A percentile compares a stretch with the other conserved stretches of the same genome.
phyloP scores from a whole-genome alignment of 2,329 filamentous ascomycete genomes.

The Colletotrichum scovillei region DNA sequence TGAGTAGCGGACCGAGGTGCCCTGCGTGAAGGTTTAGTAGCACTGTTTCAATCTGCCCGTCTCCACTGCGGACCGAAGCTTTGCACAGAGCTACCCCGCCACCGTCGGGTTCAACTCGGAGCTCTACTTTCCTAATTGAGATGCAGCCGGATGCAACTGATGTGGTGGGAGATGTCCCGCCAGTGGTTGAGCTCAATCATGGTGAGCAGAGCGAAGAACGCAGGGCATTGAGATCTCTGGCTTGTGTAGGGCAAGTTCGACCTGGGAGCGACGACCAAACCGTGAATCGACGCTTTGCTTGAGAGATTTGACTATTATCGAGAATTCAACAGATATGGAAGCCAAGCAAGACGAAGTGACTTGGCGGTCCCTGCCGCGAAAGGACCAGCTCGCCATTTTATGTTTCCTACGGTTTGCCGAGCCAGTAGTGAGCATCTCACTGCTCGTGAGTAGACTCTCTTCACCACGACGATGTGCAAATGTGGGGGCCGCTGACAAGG shows the following conservation, averaged over 20 bases:
- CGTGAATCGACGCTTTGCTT: background rate
- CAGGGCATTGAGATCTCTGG: background rate
- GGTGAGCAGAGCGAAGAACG: background rate
- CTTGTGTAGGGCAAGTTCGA: background rate
- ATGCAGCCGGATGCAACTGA: no score
- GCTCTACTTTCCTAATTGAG: background rate
- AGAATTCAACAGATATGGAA: background rate
- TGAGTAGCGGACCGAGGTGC: background rate
- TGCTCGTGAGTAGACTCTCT: background rate
- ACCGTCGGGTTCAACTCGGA: background rate
- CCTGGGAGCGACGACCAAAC: background rate
- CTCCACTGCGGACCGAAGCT: background rate
- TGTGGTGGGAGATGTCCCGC: no score
- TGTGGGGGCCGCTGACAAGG: no score
- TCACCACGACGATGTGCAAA: no score
- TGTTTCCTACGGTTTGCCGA: conserved; percentile 28
- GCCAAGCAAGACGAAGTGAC: conserved; percentile 3
- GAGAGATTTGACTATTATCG: background rate
- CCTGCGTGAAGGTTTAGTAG: background rate
- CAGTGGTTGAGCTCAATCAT: background rate
- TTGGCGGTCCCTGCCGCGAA: conserved; percentile 20
- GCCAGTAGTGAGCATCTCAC: conserved; percentile 22
- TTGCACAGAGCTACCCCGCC: background rate
- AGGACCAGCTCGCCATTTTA: conserved; percentile 20
- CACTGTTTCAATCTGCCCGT: background rate